phyloP scores from a whole-genome alignment of 306 rosid genomes.

The Medicago lupulina region DNA sequence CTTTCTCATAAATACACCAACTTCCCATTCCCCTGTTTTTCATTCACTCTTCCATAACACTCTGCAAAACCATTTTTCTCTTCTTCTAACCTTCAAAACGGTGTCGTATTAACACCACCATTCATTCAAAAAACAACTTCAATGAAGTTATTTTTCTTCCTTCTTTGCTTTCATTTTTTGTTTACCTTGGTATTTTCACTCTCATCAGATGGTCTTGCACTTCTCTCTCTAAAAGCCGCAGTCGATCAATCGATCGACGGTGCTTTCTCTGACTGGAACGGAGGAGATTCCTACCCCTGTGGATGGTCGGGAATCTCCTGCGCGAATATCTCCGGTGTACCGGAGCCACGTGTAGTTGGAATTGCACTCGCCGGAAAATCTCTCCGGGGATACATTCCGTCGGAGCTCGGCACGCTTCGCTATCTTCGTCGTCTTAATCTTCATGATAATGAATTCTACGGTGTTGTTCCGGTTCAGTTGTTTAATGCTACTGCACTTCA shows the following conservation, averaged over 20 bases:
- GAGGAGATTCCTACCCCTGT: conserved; percentile 70
- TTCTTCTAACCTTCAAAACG: conserved; percentile 18
- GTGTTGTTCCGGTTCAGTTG: conserved; percentile 78
- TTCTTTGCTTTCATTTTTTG: conserved; percentile 9
- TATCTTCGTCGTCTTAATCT: conserved; percentile 91
- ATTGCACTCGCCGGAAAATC: conserved; percentile 70
- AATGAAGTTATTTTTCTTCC: conserved; percentile 34
- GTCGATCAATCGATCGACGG: conserved; percentile 56
- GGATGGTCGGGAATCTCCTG: conserved; percentile 86
- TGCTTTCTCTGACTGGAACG: conserved; percentile 74
- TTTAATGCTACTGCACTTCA: conserved; percentile 93
- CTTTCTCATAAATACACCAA: conserved; percentile 37
- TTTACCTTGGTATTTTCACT: conserved; percentile 47
- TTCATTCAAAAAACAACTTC: not conserved
- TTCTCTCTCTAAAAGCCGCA: conserved; percentile 86
- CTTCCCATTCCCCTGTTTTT: conserved; percentile 7
- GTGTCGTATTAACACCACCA: not conserved
- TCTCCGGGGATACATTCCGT: conserved; percentile 83
- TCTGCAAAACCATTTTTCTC: not conserved
- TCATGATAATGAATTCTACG: conserved; percentile 75
- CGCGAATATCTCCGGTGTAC: conserved; percentile 59
- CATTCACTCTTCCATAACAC: not conserved
- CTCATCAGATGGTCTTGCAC: conserved; percentile 82
- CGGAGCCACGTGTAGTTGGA: conserved; percentile 83
- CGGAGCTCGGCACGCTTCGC: conserved; percentile 77